Conservation (phyloP, 1,284 basidiomycete genomes). For the Microbotryomycetes sp. region DNA sequence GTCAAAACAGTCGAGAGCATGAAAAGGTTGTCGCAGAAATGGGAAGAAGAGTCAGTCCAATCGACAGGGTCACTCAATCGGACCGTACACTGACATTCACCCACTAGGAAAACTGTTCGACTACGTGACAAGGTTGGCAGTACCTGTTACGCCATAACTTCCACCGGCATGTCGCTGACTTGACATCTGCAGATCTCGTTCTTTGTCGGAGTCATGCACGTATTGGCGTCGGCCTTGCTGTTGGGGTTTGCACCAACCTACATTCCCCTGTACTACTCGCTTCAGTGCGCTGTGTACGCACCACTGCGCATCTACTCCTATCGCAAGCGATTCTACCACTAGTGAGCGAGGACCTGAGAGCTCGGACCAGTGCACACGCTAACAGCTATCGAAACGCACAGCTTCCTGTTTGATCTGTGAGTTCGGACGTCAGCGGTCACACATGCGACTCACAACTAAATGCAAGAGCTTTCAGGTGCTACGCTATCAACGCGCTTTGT, state of each 20-base stretch:
- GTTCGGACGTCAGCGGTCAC: not conserved
- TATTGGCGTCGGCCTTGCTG: conserved; percentile 36
- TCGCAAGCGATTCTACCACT: conserved; percentile 36
- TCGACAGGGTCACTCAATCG: not conserved
- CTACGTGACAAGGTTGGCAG: conserved; percentile 31
- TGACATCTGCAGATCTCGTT: conserved; percentile 35
- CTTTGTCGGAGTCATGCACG: conserved; percentile 40
- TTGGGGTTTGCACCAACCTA: conserved; percentile 37
- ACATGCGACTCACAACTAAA: not conserved
- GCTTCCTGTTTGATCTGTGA: conserved; percentile 39
- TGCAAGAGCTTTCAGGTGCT: conserved; percentile 32
- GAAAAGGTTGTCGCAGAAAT: conserved; percentile 31
- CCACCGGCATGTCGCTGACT: not conserved
- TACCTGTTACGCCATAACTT: not conserved
- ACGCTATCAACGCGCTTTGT: conserved; percentile 38
- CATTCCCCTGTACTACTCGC: conserved; percentile 37
- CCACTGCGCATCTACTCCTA: conserved; percentile 38
- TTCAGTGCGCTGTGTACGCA: conserved; percentile 35
- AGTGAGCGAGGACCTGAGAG: conserved; percentile 12
- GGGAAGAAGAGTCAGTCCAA: conserved; percentile 38
- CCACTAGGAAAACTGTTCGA: conserved; percentile 28
- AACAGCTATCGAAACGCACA: conserved; percentile 2
- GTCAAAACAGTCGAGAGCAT: conserved; percentile 28
- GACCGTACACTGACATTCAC: not conserved
- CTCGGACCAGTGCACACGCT: not conserved